These are phyloP conservation scores for Ensete glaucum DNA, from an alignment of 176 grass and related monocot species.

Conservation along the genomic window DNA sequence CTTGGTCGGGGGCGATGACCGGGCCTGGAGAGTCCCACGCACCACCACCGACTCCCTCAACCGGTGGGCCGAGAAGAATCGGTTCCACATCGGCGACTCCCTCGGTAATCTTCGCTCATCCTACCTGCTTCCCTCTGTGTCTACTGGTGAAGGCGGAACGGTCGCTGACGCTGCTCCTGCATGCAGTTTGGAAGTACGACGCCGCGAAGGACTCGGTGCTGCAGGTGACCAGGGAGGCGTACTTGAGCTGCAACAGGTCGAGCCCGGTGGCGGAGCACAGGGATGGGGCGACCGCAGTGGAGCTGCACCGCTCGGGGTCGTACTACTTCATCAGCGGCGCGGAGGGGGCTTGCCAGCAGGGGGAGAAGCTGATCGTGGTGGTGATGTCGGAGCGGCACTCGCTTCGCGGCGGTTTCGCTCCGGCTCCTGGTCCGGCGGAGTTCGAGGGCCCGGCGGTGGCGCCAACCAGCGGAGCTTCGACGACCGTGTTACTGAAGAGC, in stretches of 20 bases:
- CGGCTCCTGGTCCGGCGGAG: conserved; percentile 2
- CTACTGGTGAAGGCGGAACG: too few relatives aligned
- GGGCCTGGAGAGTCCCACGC: conserved; percentile 24
- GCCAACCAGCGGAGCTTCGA: conserved; percentile 1
- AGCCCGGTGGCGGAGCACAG: conserved; percentile 16
- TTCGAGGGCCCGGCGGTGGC: conserved; percentile 12
- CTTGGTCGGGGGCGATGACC: conserved; percentile 25
- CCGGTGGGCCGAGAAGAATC: conserved; percentile 35
- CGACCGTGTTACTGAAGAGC: too few relatives aligned
- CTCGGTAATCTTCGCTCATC: conserved; percentile 21
- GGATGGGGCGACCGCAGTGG: conserved; percentile 10
- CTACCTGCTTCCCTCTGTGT: neutral
- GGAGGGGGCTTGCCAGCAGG: conserved; percentile 23
- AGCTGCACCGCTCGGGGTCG: conserved; percentile 20
- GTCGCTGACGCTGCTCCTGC: too few relatives aligned
- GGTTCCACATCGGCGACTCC: conserved; percentile 37
- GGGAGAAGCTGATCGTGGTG: conserved; percentile 25
- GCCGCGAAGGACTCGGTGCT: conserved; percentile 34
- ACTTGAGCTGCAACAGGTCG: conserved; percentile 41
- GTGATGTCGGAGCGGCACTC: conserved; percentile 30
- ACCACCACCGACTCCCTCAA: conserved; percentile 31
- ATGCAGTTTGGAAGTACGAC: conserved; percentile 41
- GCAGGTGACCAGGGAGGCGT: conserved; percentile 31
- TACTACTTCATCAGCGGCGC: conserved; percentile 31
- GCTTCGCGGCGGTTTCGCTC: neutral